A percentile compares a stretch with the other conserved stretches of the same genome.
These are phyloP conservation scores for Abrus pulchellus DNA, from an alignment of 306 rosid species.

Conservation along the genomic window DNA sequence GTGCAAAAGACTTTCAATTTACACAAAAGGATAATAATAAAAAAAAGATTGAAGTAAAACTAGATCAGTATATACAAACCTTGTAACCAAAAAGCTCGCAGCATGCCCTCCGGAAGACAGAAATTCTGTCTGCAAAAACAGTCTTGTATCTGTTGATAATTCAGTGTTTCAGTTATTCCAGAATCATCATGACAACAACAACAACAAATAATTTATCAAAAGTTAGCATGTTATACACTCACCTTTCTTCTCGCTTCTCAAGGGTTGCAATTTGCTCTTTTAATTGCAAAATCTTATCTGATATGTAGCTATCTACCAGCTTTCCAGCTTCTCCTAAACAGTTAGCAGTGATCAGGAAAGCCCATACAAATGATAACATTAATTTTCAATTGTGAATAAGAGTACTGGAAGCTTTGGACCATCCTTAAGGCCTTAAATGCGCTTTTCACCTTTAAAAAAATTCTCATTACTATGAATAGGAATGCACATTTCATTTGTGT, in stretches of 20 bases:
- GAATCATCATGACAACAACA: conserved; percentile 28
- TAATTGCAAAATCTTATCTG: conserved; percentile 80
- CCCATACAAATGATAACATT: conserved; percentile 9
- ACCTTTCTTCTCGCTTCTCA: conserved; percentile 98
- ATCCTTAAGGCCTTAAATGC: conserved; percentile 3
- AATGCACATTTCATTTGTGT: conserved; percentile 31
- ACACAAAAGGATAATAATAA: neutral
- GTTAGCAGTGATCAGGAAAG: conserved; percentile 45
- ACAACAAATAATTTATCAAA: conserved; percentile 23
- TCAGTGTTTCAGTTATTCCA: conserved; percentile 48
- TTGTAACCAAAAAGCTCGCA: conserved; percentile 99
- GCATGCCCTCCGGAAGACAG: conserved; percentile 95
- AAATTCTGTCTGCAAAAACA: conserved; percentile 95
- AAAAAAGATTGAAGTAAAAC: neutral
- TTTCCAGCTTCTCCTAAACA: conserved; percentile 86
- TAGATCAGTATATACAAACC: conserved; percentile 59
- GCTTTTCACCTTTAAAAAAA: conserved; percentile 26
- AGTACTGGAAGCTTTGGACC: conserved; percentile 11
- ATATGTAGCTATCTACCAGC: conserved; percentile 84
- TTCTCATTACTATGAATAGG: conserved; percentile 18
- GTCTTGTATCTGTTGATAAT: conserved; percentile 86
- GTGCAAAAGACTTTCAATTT: conserved; percentile 34
- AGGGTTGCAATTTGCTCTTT: conserved; percentile 95
- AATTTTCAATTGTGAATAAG: conserved; percentile 16
- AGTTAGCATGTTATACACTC: conserved; percentile 39